These are phyloP conservation scores for Astragalus membranaceus DNA, from an alignment of 306 rosid genomes.

Conservation along the genomic window DNA sequence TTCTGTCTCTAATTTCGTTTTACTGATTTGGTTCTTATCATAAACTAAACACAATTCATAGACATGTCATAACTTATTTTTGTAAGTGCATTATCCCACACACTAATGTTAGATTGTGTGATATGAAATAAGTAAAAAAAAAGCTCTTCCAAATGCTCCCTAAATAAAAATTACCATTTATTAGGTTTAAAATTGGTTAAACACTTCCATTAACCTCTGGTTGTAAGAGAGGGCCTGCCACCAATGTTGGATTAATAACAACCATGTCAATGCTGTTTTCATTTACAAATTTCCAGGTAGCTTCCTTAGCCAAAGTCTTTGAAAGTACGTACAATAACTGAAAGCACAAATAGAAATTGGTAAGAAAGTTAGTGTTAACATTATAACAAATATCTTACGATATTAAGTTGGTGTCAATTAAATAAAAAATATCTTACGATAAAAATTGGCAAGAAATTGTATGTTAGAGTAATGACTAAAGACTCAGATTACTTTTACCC, in stretches of 20 bases:
- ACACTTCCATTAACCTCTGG: constrained; percentile 63
- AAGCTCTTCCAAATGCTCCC: no score
- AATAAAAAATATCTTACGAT: background rate
- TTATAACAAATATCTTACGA: background rate
- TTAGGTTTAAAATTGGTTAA: constrained; percentile 36
- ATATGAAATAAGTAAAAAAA: no score
- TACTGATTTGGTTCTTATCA: no score
- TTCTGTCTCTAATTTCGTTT: no score
- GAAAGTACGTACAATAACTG: constrained; percentile 73
- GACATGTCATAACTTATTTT: no score
- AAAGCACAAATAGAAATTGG: background rate
- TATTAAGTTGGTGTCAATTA: background rate
- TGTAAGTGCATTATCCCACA: no score
- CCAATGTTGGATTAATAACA: constrained; percentile 61
- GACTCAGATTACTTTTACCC: no score
- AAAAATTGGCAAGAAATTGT: background rate
- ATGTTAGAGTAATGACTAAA: background rate
- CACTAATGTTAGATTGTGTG: no score
- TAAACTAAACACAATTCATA: no score
- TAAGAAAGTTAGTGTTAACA: background rate
- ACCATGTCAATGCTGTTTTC: constrained; percentile 75
- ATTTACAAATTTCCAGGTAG: constrained; percentile 77
- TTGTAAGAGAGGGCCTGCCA: constrained; percentile 76
- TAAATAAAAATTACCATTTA: constrained; percentile 51
- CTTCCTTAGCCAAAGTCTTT: constrained; percentile 83